These are phyloP conservation scores for Anthoceros angustus DNA, from an alignment of 225 moss, liverwort and hornwort species.

Conservation along the genomic window DNA sequence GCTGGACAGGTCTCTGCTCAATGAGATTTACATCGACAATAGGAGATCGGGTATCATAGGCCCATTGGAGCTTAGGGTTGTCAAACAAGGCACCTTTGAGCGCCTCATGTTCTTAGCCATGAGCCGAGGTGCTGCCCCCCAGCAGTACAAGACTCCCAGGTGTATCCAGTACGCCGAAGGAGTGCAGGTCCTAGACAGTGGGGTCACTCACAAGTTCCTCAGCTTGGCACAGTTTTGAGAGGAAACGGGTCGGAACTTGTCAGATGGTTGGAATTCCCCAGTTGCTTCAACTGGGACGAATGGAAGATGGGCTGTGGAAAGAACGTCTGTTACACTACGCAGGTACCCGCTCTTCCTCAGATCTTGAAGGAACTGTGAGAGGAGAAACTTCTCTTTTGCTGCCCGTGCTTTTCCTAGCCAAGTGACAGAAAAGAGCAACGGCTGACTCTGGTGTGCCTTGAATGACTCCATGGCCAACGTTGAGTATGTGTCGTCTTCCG, in stretches of 20 bases:
- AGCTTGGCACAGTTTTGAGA: neutral
- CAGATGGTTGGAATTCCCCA: too few species aligned
- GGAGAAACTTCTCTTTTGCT: too few species aligned
- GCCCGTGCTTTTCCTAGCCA: conserved; percentile 51
- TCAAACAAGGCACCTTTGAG: neutral
- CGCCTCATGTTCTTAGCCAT: neutral
- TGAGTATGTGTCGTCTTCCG: conserved; percentile 46
- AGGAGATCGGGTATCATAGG: neutral
- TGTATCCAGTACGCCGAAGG: neutral
- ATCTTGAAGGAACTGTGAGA: too few species aligned
- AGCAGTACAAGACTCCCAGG: neutral
- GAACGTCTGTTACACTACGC: too few species aligned
- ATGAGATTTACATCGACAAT: neutral
- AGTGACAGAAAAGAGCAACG: conserved; percentile 58
- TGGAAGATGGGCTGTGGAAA: too few species aligned
- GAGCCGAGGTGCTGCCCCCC: neutral
- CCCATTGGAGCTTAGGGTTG: neutral
- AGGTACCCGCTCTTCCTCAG: too few species aligned
- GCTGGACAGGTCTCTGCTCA: neutral
- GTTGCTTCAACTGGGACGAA: too few species aligned
- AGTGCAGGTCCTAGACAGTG: neutral
- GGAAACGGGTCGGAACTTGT: too few species aligned
- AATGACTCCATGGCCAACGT: conserved; percentile 90
- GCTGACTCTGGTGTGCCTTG: conserved; percentile 87
- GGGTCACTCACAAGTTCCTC: neutral